Percentiles rank a stretch among this genome's conserved stretches.
Evolutionary conservation across 2,329 filamentous ascomycete species (phyloP).

Genomic region (Microcyclosporella mali): DNA sequence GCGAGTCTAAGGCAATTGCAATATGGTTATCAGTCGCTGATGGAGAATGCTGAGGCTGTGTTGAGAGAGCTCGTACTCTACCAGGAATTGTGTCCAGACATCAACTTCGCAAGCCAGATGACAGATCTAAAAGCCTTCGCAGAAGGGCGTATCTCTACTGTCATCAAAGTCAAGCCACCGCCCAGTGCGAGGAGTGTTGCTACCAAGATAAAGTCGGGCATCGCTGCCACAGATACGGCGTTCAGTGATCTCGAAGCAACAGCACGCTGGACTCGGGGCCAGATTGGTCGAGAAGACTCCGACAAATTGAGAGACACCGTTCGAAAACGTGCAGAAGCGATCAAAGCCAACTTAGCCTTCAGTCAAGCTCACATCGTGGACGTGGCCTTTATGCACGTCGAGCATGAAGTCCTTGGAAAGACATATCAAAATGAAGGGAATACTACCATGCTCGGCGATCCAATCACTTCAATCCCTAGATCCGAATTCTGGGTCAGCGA

Average conservation of each 20-base stretch:
- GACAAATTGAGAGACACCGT: conserved; percentile 1
- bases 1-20: not conserved
- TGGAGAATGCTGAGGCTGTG: conserved; percentile 1
- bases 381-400: conserved; percentile 6
- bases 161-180: conserved; percentile 2
- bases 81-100: conserved; percentile 2
- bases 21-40: not conserved
- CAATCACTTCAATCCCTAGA: conserved; percentile 1
- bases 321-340: conserved; percentile 3
- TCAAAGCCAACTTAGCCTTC: conserved; percentile 2
- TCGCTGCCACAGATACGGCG: not conserved
- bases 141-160: conserved; percentile 3
- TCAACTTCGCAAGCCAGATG: conserved; percentile 3
- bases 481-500: conserved; percentile 3
- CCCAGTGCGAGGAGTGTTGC: conserved; percentile 1
- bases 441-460: conserved; percentile 5
- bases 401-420: conserved; percentile 7
- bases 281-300: not conserved
- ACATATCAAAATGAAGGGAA: conserved; percentile 4
- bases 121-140: conserved; percentile 3
- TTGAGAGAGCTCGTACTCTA: conserved; percentile 1
- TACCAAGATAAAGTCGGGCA: not conserved
- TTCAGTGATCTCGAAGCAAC: conserved; percentile 4
- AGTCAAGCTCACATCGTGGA: not conserved
- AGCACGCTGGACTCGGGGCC: conserved; percentile 2